Evolutionary conservation across 352 stramenopile species (phyloP).

Genomic region (Phytophthora macrochlamydospora): DNA sequence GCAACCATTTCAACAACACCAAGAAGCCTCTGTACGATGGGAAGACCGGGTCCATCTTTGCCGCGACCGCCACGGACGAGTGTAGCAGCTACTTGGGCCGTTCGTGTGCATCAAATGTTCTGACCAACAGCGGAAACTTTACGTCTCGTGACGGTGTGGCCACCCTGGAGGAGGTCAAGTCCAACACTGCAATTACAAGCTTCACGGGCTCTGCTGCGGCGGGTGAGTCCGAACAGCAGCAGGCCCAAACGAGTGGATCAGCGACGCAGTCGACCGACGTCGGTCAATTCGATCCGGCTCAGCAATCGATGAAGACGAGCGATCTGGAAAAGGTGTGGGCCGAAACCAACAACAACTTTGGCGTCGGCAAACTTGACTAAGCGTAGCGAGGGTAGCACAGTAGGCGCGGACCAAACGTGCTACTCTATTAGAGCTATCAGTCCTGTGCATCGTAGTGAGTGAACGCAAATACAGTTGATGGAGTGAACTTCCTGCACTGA

Average conservation of each 20-base stretch:
- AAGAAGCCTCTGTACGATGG: conserved; percentile 24
- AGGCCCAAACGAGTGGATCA: not conserved
- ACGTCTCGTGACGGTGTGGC: conserved; percentile 15
- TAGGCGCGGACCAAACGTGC: no score
- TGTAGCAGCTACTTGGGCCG: conserved; percentile 26
- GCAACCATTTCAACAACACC: conserved; percentile 42
- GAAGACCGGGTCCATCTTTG: conserved; percentile 12
- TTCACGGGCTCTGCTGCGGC: conserved; percentile 11
- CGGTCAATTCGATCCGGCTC: conserved; percentile 17
- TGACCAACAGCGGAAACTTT: conserved; percentile 34
- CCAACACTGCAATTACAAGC: conserved; percentile 5
- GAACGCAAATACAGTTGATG: no score
- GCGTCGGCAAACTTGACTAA: conserved; percentile 23
- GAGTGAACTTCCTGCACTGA: no score
- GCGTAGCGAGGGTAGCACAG: not conserved
- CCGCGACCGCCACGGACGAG: conserved; percentile 4
- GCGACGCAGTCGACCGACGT: conserved; percentile 3
- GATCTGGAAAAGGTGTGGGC: conserved; percentile 24
- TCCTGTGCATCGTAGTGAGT: no score
- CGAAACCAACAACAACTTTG: conserved; percentile 21
- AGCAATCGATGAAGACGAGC: conserved; percentile 15
- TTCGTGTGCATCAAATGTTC: conserved; percentile 26
- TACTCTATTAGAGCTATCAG: no score
- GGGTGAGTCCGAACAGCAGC: conserved; percentile 8
- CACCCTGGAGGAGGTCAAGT: conserved; percentile 19